These are phyloP conservation scores for Fraxinus xanthoxyloides DNA, from an alignment of 305 asterid genomes.

Conservation along the genomic window DNA sequence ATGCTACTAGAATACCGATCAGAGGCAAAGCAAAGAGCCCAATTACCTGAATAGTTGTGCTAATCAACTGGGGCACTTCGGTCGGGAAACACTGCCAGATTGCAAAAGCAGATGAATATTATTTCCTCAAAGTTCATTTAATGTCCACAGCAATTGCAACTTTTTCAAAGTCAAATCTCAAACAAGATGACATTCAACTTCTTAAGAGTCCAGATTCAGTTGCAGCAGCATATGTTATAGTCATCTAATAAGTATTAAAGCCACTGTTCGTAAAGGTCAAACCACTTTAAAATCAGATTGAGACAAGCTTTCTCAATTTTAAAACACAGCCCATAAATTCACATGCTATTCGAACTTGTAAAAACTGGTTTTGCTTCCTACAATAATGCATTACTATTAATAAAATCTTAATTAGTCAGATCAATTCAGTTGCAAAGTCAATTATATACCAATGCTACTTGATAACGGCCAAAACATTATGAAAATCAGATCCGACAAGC, in stretches of 20 bases:
- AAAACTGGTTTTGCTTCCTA: background rate
- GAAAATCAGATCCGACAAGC: conserved; percentile 8
- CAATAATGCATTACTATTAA: background rate
- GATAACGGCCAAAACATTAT: background rate
- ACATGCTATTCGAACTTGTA: background rate
- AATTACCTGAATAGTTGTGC: conserved; percentile 69
- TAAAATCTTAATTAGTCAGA: background rate
- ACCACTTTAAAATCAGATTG: background rate
- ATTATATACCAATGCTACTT: background rate
- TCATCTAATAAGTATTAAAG: background rate
- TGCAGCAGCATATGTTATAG: background rate
- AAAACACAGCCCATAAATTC: background rate
- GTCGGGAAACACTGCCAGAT: conserved; percentile 81
- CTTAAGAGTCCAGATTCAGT: conserved; percentile 6
- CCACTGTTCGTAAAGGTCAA: background rate
- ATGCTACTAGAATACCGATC: background rate
- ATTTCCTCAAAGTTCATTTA: conserved; percentile 6
- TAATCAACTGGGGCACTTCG: conserved; percentile 78
- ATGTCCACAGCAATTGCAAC: conserved; percentile 10
- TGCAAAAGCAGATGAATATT: conserved; percentile 25
- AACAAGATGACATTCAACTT: background rate
- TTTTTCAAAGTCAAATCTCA: conserved; percentile 1
- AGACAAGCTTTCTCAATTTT: background rate
- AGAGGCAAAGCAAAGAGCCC: conserved; percentile 15
- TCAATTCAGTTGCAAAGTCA: background rate